Evolutionary conservation across 1,284 basidiomycete species (phyloP).

Genomic region (Dichomitus squalens): DNA sequence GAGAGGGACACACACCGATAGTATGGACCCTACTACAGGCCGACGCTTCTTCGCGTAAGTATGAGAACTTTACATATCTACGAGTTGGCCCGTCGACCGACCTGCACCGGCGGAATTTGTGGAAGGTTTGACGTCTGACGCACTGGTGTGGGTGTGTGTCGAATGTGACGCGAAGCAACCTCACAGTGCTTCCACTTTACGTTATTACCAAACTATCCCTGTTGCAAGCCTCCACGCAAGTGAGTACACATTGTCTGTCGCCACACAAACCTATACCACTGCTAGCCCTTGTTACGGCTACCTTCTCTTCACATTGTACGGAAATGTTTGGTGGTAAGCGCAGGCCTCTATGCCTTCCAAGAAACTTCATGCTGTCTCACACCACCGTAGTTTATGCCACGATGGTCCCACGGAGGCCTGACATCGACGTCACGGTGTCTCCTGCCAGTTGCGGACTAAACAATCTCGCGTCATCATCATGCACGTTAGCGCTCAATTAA

Average conservation of each 20-base stretch:
- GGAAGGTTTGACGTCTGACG: too few relatives aligned
- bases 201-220: not conserved
- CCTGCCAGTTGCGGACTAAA: not conserved
- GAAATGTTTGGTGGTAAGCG: not conserved
- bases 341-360: not conserved
- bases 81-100: too few relatives aligned
- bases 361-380: not conserved
- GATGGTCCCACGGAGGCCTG: not conserved
- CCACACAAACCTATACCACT: not conserved
- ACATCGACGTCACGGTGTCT: not conserved
- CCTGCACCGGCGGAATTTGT: too few relatives aligned
- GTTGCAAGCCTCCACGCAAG: not conserved
- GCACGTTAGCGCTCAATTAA: not conserved
- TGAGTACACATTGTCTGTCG: not conserved
- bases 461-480: conserved; percentile 3
- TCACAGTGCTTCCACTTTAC: not conserved
- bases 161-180: not conserved
- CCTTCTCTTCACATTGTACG: not conserved
- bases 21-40: too few relatives aligned
- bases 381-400: conserved; percentile 9
- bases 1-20: too few relatives aligned
- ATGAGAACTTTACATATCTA: too few relatives aligned
- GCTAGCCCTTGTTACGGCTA: not conserved
- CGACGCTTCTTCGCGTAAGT: too few relatives aligned
- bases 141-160: too few relatives aligned